Conservation (phyloP, 371 early-diverging fungal genomes). For the Mortierella sp. region DNA sequence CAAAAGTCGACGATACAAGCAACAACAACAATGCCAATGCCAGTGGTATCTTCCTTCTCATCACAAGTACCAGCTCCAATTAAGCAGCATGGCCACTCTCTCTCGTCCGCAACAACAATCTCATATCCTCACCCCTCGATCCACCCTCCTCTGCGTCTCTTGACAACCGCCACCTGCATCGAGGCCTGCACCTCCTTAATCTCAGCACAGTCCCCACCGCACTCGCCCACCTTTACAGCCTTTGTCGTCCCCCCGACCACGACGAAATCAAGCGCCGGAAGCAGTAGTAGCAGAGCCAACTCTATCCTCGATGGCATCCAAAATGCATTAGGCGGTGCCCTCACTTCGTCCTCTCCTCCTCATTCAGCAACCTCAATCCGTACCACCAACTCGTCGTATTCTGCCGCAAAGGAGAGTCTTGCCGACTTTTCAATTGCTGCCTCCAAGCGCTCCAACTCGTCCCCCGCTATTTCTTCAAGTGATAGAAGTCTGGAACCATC, state of each 20-base stretch:
- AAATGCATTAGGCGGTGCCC: constrained; percentile 34
- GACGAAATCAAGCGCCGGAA: constrained; percentile 17
- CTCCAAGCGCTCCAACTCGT: constrained; percentile 27
- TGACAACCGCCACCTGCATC: constrained; percentile 52
- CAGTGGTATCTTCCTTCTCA: constrained; percentile 1
- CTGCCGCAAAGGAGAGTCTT: constrained; percentile 49
- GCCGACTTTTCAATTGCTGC: constrained; percentile 50
- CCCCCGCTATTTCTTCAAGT: background rate
- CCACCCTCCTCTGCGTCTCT: constrained; percentile 50
- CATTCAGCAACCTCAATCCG: constrained; percentile 13
- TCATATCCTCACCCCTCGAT: constrained; percentile 37
- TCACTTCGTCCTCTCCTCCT: constrained; percentile 21
- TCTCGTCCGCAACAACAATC: constrained; percentile 19
- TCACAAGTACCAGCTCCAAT: background rate
- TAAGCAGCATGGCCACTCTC: constrained; percentile 36
- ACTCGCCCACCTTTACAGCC: constrained; percentile 50
- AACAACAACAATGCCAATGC: constrained; percentile 13
- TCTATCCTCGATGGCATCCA: constrained; percentile 57
- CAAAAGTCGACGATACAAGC: background rate
- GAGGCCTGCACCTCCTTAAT: constrained; percentile 48
- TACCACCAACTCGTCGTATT: constrained; percentile 32
- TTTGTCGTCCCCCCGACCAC: constrained; percentile 22
- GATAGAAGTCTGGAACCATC: background rate
- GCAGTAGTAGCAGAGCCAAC: constrained; percentile 35
- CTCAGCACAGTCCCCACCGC: constrained; percentile 56